phyloP scores from a whole-genome alignment of 2,329 filamentous ascomycete species.

The Cercospora sojina region DNA sequence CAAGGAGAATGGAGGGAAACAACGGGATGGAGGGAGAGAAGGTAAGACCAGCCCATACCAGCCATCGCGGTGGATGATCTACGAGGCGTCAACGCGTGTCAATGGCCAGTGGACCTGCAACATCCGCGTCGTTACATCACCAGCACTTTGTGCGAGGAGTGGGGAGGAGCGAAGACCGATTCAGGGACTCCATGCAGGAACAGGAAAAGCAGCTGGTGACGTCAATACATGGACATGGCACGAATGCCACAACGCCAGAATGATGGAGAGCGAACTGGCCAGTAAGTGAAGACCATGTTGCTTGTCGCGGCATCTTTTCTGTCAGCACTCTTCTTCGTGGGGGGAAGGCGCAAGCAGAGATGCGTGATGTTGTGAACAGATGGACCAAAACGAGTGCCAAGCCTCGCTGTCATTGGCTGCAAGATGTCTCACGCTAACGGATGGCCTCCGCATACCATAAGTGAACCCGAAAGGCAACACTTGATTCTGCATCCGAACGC shows the following conservation, averaged over 20 bases:
- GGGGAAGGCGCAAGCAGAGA: not conserved
- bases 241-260: not conserved
- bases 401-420: not conserved
- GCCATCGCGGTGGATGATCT: not conserved
- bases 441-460: not conserved
- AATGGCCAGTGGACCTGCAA: not conserved
- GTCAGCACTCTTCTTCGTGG: not conserved
- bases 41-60: not conserved
- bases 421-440: not conserved
- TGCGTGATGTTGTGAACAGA: not conserved
- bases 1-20: not conserved
- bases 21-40: not conserved
- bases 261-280: not conserved
- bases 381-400: not conserved
- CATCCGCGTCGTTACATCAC: constrained; percentile 5
- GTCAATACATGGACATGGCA: not conserved
- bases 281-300: not conserved
- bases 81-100: not conserved
- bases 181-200: not conserved
- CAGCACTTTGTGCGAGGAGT: not conserved
- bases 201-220: not conserved
- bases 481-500: not conserved
- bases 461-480: not conserved
- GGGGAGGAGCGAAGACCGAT: not conserved
- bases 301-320: not conserved